Evolutionary conservation across 768 basidiomycete genomes (phyloP).

Genomic region (Tulasnella calospora): DNA sequence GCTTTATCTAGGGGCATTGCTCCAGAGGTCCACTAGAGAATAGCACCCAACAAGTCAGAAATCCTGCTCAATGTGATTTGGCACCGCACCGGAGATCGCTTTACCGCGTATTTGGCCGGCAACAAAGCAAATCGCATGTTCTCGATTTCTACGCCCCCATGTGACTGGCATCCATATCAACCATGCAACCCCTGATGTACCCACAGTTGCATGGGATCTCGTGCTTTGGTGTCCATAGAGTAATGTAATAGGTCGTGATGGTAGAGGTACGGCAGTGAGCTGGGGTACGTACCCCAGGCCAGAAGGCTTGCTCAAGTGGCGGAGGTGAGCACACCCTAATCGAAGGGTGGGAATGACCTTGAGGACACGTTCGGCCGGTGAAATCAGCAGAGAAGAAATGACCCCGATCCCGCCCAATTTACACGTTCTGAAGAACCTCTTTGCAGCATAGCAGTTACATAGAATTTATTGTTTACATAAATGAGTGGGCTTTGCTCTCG

Average conservation of each 20-base stretch:
- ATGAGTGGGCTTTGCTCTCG: too few relatives aligned
- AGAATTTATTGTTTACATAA: too few relatives aligned
- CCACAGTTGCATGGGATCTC: too few relatives aligned
- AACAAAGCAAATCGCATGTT: background rate
- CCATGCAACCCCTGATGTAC: too few relatives aligned
- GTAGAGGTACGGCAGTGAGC: background rate
- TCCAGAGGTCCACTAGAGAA: background rate
- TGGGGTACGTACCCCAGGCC: background rate
- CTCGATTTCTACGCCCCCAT: too few relatives aligned
- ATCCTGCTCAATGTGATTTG: background rate
- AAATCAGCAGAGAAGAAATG: too few relatives aligned
- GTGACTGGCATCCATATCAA: too few relatives aligned
- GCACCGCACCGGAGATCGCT: background rate
- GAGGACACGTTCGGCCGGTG: constrained; percentile 9
- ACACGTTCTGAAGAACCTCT: too few relatives aligned
- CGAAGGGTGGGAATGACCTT: background rate
- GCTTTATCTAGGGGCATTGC: background rate
- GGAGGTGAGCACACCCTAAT: background rate
- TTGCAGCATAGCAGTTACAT: too few relatives aligned
- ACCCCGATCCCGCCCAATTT: too few relatives aligned
- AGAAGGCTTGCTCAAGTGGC: background rate
- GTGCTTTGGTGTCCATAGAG: background rate
- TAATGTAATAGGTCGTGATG: background rate
- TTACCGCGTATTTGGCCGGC: background rate
- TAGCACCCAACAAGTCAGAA: background rate